These are phyloP conservation scores for Sphaerosporella brunnea DNA, from an alignment of 495 filamentous ascomycete species.

Conservation along the genomic window DNA sequence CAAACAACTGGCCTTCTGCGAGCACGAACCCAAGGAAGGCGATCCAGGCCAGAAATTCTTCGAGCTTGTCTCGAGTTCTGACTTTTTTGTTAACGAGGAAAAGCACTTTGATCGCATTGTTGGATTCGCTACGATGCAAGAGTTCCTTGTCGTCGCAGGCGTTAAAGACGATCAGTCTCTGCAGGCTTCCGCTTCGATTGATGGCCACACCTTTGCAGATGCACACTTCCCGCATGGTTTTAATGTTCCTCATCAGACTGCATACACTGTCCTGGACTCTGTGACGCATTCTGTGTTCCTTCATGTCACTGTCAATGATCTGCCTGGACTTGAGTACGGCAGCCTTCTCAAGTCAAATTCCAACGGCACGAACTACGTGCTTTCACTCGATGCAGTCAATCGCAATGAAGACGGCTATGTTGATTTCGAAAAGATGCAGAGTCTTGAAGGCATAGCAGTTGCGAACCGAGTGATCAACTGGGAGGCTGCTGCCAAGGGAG, in stretches of 20 bases:
- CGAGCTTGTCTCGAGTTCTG: conserved; percentile 48
- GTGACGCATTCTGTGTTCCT: conserved; percentile 84
- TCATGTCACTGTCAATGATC: conserved; percentile 58
- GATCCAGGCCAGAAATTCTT: conserved; percentile 11
- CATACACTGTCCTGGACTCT: conserved; percentile 84
- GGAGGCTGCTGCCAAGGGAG: conserved; percentile 39
- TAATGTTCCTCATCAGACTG: conserved; percentile 52
- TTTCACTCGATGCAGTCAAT: conserved; percentile 62
- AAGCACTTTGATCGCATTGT: conserved; percentile 50
- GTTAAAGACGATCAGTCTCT: conserved; percentile 48
- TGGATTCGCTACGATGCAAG: conserved; percentile 78
- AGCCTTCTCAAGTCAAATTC: conserved; percentile 92
- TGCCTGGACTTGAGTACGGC: conserved; percentile 49
- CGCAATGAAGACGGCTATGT: conserved; percentile 56
- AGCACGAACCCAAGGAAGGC: conserved; percentile 49
- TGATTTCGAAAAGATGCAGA: conserved; percentile 90
- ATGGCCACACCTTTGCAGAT: conserved; percentile 63
- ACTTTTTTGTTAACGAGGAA: conserved; percentile 48
- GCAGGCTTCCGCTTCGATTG: conserved; percentile 62
- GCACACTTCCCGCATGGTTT: conserved; percentile 74
- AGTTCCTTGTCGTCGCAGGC: conserved; percentile 82
- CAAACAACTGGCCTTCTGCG: conserved; percentile 61
- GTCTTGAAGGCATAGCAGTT: conserved; percentile 72
- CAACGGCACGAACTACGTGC: conserved; percentile 85
- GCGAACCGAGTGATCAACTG: conserved; percentile 69